A percentile compares a stretch with the other conserved stretches of the same genome.
These are phyloP conservation scores for Fusarium burgessii DNA, from an alignment of 2,329 filamentous ascomycete genomes.

Conservation along the genomic window DNA sequence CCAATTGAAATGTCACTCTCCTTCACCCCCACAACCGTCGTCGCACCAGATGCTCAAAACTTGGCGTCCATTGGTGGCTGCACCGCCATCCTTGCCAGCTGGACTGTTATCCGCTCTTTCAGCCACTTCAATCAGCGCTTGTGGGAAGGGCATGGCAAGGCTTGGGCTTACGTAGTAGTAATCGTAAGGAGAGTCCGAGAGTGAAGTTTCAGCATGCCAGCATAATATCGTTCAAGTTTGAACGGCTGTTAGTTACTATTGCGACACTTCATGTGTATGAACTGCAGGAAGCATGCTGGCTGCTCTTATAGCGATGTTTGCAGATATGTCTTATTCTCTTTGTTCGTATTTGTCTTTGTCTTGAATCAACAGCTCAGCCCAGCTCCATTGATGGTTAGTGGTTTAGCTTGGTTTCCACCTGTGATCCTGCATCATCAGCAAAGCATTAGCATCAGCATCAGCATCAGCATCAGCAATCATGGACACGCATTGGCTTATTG, in stretches of 20 bases:
- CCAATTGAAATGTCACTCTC: constrained; percentile 11
- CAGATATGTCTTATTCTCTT: not conserved
- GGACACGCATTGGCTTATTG: not conserved
- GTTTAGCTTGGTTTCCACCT: constrained; percentile 17
- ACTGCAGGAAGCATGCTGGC: not conserved
- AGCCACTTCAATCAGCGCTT: constrained; percentile 31
- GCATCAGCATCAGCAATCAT: constrained; percentile 4
- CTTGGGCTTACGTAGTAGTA: constrained; percentile 18
- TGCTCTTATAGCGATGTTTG: not conserved
- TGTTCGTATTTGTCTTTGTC: constrained; percentile 5
- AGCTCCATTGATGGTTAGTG: constrained; percentile 13
- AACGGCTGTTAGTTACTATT: not conserved
- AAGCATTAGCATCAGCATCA: constrained; percentile 6
- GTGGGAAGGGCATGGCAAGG: not conserved
- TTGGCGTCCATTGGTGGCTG: constrained; percentile 9
- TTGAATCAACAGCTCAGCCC: constrained; percentile 10
- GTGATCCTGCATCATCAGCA: constrained; percentile 24
- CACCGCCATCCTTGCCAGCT: constrained; percentile 23
- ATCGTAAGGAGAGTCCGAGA: not conserved
- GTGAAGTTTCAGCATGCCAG: constrained; percentile 7
- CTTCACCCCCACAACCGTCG: constrained; percentile 20
- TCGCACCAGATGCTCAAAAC: constrained; percentile 12
- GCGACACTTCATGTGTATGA: not conserved
- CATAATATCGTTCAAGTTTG: not conserved
- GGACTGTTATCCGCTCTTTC: constrained; percentile 18